Evolutionary conservation across 352 stramenopile species (phyloP).

Genomic region (Globisporangium paroecandrum): DNA sequence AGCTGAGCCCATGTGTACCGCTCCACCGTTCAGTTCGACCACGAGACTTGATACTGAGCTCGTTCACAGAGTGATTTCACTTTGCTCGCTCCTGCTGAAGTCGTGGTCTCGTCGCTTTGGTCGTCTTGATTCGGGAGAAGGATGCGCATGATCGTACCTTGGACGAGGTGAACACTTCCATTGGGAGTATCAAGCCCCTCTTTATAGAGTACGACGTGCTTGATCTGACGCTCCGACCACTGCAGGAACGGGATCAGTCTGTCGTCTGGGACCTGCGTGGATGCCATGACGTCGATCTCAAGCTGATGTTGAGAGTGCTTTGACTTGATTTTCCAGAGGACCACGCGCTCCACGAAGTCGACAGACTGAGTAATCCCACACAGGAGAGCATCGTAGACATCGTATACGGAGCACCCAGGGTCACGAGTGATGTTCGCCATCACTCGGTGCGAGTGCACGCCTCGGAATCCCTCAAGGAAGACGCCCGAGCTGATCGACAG

Average conservation of each 20-base stretch:
- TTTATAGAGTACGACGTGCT: constrained; percentile 56
- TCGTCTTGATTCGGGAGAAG: constrained; percentile 9
- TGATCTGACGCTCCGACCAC: constrained; percentile 56
- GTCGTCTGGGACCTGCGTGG: constrained; percentile 56
- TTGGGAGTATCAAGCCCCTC: constrained; percentile 21
- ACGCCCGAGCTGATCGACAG: constrained; percentile 34
- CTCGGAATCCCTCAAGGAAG: constrained; percentile 47
- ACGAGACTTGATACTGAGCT: constrained; percentile 51
- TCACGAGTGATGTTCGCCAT: constrained; percentile 43
- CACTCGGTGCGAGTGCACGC: constrained; percentile 51
- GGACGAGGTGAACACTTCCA: constrained; percentile 17
- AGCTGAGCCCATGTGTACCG: constrained; percentile 46
- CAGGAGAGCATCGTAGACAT: constrained; percentile 55
- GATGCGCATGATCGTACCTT: constrained; percentile 31
- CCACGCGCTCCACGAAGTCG: constrained; percentile 35
- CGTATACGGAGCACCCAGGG: constrained; percentile 32
- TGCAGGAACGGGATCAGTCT: constrained; percentile 54
- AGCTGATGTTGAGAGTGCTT: constrained; percentile 8
- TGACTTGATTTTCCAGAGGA: constrained; percentile 49
- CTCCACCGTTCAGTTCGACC: constrained; percentile 49
- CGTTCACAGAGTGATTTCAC: constrained; percentile 25
- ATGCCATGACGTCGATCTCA: constrained; percentile 48
- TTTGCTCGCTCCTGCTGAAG: not conserved
- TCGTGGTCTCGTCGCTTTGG: not conserved
- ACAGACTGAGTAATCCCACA: constrained; percentile 43